Evolutionary conservation across 1,284 basidiomycete species (phyloP), one percentile per base, ranked within the genome.

Genomic region (Kalmanozyma brasiliensis): DNA sequence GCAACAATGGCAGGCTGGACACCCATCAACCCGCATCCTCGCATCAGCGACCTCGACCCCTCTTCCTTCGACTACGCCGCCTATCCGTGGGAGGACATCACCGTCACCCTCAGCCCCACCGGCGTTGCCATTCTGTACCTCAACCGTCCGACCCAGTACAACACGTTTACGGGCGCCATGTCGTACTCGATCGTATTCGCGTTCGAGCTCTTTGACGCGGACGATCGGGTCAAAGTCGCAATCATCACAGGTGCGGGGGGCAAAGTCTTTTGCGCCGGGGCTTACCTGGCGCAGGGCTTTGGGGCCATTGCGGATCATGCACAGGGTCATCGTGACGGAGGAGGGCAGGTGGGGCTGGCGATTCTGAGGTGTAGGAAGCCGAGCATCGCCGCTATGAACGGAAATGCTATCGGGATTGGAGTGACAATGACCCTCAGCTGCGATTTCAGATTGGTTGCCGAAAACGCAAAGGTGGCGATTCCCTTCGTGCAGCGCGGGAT

Each of bases 401-500:
- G 76, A 19, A 73, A 67, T 32, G 68, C 74, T 1, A 76, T 78
- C 13, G 76, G 76, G 8, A 73, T 78, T 38, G 76, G 76, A 14
- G 34, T 76, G n/a, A 77, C 74, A 4, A 68, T 76, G 71, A 52
- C 52, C 32, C 46, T 76, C 7, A 35, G 52, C 6, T 73, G 66
- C 41, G 74, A 76, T 19, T 68, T 74, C 17, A 35, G 74, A 6
- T 19, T 74, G 30, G 45, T 69, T 8, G 59, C 63, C 1, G 49
- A 70, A 0, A 65, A 53, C 20, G 74, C 76, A 17, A 78, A 77
- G 30, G 55, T 78, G 11, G 76, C 52, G 2, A 64, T 75, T n/a
- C 74, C 75, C 2, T 78, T 78, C 26, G 61, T 60, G 3, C 73
- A 78, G 46, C 29, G 76, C 8, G 76, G 76, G 6, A 78, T 78